Evolutionary conservation across 805 yeast genomes (phyloP).

Genomic region (Metschnikowia borealis): DNA sequence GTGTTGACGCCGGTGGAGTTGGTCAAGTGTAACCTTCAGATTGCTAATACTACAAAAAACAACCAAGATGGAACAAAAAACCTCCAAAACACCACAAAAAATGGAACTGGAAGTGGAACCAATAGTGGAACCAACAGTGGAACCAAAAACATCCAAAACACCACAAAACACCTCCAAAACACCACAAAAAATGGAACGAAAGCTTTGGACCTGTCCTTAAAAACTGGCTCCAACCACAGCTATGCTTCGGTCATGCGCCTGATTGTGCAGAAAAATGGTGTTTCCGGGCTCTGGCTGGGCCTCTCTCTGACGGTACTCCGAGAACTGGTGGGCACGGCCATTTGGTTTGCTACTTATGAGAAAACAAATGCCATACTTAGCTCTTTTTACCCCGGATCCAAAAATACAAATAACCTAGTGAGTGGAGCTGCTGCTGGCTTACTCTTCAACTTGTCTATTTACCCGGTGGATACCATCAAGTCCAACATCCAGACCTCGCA

Average conservation of each 20-base stretch:
- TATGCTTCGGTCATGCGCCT: conserved; percentile 30
- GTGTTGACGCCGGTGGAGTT: conserved; percentile 90
- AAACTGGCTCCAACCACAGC: conserved; percentile 16
- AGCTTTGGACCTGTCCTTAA: too few species aligned
- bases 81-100: too few species aligned
- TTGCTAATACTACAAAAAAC: conserved; percentile 28
- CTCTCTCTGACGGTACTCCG: conserved; percentile 75
- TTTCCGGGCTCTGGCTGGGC: conserved; percentile 82
- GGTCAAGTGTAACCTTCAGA: conserved; percentile 84
- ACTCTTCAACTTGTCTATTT: conserved; percentile 71
- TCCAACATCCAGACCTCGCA: conserved; percentile 73
- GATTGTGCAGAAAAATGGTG: conserved; percentile 50
- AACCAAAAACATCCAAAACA: too few species aligned
- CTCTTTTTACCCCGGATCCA: conserved; percentile 12
- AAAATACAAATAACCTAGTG: conserved; percentile 49
- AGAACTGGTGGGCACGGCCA: conserved; percentile 86
- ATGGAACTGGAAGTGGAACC: too few species aligned
- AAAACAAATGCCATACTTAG: conserved; percentile 39
- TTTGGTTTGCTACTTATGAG: conserved; percentile 93
- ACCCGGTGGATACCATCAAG: conserved; percentile 89
- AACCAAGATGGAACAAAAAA: too few species aligned
- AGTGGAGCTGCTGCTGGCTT: conserved; percentile 90
- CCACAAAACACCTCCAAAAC: too few species aligned
- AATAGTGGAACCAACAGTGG: too few species aligned
- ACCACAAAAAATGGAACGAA: too few species aligned